These are phyloP conservation scores for Allium sativum DNA, from an alignment of 106 monocot genomes.

Conservation along the genomic window DNA sequence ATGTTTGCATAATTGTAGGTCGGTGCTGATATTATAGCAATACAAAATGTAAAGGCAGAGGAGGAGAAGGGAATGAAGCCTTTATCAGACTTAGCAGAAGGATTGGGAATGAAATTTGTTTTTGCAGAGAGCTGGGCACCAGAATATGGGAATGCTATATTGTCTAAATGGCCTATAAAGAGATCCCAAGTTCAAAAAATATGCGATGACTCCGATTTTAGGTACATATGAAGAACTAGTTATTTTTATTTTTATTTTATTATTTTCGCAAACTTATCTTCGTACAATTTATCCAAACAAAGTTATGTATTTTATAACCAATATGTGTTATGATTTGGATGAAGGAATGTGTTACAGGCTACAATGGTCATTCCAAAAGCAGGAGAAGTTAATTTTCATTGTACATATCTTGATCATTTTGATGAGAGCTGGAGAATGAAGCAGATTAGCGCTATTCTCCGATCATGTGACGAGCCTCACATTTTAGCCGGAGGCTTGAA, in stretches of 20 bases:
- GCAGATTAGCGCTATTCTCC: conserved; percentile 59
- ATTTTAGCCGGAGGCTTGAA: conserved; percentile 81
- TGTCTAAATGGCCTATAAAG: conserved; percentile 78
- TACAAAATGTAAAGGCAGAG: conserved; percentile 92
- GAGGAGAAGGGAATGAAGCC: conserved; percentile 92
- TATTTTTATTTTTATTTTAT: conserved; percentile 7
- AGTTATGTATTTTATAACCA: not conserved
- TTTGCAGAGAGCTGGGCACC: conserved; percentile 78
- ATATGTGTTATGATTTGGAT: not conserved
- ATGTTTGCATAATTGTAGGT: conserved; percentile 1
- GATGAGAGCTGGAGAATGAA: conserved; percentile 94
- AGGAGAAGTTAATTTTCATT: conserved; percentile 46
- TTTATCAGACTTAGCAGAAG: conserved; percentile 63
- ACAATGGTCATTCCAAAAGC: conserved; percentile 41
- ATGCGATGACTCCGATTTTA: conserved; percentile 56
- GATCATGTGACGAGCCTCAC: conserved; percentile 50
- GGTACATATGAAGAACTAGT: conserved; percentile 12
- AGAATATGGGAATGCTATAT: conserved; percentile 76
- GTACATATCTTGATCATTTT: conserved; percentile 92
- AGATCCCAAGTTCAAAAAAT: conserved; percentile 60
- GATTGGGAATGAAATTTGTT: conserved; percentile 71
- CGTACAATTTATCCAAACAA: too few species aligned
- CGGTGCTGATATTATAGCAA: conserved; percentile 55
- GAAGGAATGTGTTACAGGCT: conserved; percentile 69
- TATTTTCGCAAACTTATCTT: too few species aligned